phyloP scores from a whole-genome alignment of 805 yeast genomes.

The Suhomyces faveliae region DNA sequence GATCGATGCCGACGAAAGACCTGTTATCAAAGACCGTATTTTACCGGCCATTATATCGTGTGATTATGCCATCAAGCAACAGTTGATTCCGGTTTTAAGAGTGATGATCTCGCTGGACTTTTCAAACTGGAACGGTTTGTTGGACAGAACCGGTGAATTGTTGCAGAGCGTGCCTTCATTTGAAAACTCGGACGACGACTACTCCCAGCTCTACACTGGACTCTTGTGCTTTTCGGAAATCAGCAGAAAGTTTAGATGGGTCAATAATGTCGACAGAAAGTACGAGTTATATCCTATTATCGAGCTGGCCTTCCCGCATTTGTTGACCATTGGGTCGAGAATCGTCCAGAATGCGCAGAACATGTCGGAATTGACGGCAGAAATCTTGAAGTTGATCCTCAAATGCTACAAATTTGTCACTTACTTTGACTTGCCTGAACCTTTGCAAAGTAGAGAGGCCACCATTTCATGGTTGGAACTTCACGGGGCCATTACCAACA shows the following conservation, averaged over 20 bases:
- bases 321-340: slow-evolving; percentile 64
- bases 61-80: slow-evolving; percentile 34
- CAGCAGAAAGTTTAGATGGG: slow-evolving; percentile 70
- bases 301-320: slow-evolving; percentile 57
- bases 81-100: slow-evolving; percentile 16
- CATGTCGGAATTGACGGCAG: slow-evolving; percentile 49
- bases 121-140: slow-evolving; percentile 37
- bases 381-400: slow-evolving; percentile 68
- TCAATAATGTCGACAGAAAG: slow-evolving; percentile 44
- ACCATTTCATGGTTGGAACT: slow-evolving; percentile 71
- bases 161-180: slow-evolving; percentile 20
- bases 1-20: slow-evolving; percentile 72
- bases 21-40: slow-evolving; percentile 65
- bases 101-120: slow-evolving; percentile 33
- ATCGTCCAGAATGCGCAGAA: slow-evolving; percentile 29
- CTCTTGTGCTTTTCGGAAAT: slow-evolving; percentile 69
- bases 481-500: slow-evolving; percentile 64
- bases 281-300: slow-evolving; percentile 45
- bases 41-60: slow-evolving; percentile 50
- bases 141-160: slow-evolving; percentile 31
- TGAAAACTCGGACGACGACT: not conserved
- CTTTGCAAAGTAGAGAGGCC: slow-evolving; percentile 49
- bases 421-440: slow-evolving; percentile 66
- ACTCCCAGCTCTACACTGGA: slow-evolving; percentile 55
- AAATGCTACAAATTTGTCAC: slow-evolving; percentile 79